phyloP scores from a whole-genome alignment of 495 filamentous ascomycete genomes.

The Podospora didyma region DNA sequence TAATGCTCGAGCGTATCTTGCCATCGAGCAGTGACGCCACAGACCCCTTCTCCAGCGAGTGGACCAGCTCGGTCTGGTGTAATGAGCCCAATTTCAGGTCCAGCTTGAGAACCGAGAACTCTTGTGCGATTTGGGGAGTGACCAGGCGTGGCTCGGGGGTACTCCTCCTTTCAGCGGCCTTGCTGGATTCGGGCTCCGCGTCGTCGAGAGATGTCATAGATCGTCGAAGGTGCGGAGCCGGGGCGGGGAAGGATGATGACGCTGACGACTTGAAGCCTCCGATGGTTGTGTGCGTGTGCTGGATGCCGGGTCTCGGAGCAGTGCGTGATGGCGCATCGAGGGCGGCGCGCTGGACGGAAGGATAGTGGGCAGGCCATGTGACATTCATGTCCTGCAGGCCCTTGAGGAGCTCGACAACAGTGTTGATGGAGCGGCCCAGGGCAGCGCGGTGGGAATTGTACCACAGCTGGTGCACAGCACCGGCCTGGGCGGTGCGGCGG shows the following conservation, averaged over 20 bases:
- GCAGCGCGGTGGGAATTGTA: conserved; percentile 88
- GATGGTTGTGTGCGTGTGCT: conserved; percentile 49
- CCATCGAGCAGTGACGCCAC: conserved; percentile 88
- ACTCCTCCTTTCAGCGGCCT: conserved; percentile 53
- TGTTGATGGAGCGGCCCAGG: conserved; percentile 78
- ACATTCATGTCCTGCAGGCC: conserved; percentile 83
- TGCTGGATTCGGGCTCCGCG: conserved; percentile 68
- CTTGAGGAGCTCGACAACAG: conserved; percentile 72
- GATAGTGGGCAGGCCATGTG: conserved; percentile 92
- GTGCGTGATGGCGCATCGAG: conserved; percentile 38
- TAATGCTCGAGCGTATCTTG: conserved; percentile 87
- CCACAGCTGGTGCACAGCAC: conserved; percentile 49
- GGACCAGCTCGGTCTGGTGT: conserved; percentile 85
- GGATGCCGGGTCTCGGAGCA: conserved; percentile 44
- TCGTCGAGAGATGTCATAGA: conserved; percentile 68
- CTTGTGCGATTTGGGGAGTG: conserved; percentile 88
- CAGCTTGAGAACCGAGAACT: conserved; percentile 92
- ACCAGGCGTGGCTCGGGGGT: conserved; percentile 68
- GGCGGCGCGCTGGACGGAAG: conserved; percentile 68
- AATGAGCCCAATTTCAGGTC: conserved; percentile 85
- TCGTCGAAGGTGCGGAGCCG: conserved; percentile 57
- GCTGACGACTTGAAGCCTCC: conserved; percentile 25
- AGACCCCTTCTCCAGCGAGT: conserved; percentile 90
- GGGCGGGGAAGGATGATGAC: conserved; percentile 14
- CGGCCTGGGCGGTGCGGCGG: conserved; percentile 39